Base-by-base conservation (phyloP, 495 filamentous ascomycete species). In the Sordaria brevicollis region DNA sequence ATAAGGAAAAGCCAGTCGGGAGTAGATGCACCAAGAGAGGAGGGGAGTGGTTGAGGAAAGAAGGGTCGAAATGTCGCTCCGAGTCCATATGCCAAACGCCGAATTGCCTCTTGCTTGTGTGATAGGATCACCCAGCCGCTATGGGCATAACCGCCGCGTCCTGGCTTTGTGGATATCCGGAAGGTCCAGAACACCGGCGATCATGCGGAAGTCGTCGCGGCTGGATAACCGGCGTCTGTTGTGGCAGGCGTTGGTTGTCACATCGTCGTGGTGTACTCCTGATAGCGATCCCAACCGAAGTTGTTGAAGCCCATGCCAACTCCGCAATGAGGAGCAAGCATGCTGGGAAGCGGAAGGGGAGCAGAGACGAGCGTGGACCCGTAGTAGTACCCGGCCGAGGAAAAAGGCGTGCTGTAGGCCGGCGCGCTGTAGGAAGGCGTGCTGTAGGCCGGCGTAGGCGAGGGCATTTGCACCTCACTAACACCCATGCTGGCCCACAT, bases 291-390 rank as follows among this genome's bases (percentile, higher is more conserved):
- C 93, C 95, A 97, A 70, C 86, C 90, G 78, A 93, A 92, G 67
- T 86, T 84, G 74, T 88, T 89, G 80, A 91, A 93, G 17, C 91
- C 91, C 71, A 85, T 79, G 79, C 89, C 88, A 69, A 88, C 87
- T 76, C 92, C 91, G 83, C 95, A 99, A 79, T 93, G 92, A 76
- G 87, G 86, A 70, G 91, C 86, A 66, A 98, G 86, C 88, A 93
- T 91, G 82, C 95, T 98, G 21, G 95, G 94, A 36, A 99, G 85
- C 65, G 94, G 92, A 29, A 97, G 88, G 69, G 90, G 87, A 41
- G 92, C 91, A 81, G 77, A 88, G 69, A 84, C 83, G 73, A 83
- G 75, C n/a, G 85, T 84, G 15, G 89, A 83, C 76, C 83, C 87
- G 83, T 89, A 92, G 72, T 83, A 87, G 66, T 85, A 72, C 3